Base-by-base conservation (phyloP, 352 stramenopile genomes). In the Globisporangium megalacanthum region DNA sequence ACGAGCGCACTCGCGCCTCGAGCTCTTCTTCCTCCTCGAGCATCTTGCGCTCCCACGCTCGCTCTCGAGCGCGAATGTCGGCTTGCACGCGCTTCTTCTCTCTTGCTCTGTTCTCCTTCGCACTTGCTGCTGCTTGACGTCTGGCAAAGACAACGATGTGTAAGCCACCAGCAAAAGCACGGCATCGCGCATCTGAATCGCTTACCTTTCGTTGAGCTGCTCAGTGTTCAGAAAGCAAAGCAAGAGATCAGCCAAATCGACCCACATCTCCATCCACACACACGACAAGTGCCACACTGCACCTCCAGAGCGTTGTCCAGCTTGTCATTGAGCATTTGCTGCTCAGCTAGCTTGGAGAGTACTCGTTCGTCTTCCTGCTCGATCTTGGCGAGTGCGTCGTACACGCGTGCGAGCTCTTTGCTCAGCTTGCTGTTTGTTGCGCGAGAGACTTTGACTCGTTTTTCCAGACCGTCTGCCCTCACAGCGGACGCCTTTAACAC, bases 1-100 rank as follows among this genome's bases (percentile, higher is more conserved):
- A 63, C 35, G 15, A 15, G 19, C 53, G n/a, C 33, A 63, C 22
- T 17, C 51, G 25, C 29, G 41, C n/a, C 5, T 63, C 25, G 7
- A 63, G 57, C 33, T 58, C 37, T 20, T 33, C 15, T 41, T 63
- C 49, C 51, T 63, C 57, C 22, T 52, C 57, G 4, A 58, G 29
- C 6, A 22, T 42, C 19, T 29, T 63, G 8, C n/a, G 25, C 35
- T 58, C 50, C 17, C 31, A 51, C 5, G 9, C 19, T 48, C 56
- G 31, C 31, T 58, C 39, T 17, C 37, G 41, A 6, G 13, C 35
- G 4, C 22, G 49, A 9, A 45, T 6, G 20, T 39, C 15, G 15
- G 11, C 45, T 31, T 58, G 39, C 19, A 52, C 7, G 25, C n/a
- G 29, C n/a, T 41, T 37, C 25, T 57, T 46, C 15, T 57, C 56